Percentiles rank a stretch among this genome's conserved stretches.
These are phyloP conservation scores for Amanita muscaria DNA, from an alignment of 768 basidiomycete genomes.

Conservation along the genomic window DNA sequence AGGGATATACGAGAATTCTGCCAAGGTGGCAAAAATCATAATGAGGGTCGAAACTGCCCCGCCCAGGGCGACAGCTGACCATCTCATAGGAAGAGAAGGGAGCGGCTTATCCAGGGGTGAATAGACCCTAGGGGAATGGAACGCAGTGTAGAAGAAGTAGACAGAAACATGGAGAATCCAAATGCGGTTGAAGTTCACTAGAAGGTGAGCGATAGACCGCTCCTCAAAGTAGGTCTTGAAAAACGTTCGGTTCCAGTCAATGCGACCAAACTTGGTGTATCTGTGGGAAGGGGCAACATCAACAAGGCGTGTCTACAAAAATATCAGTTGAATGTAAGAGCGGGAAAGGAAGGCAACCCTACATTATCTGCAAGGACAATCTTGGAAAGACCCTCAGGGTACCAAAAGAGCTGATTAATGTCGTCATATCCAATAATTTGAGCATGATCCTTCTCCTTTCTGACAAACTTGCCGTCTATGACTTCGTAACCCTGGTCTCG, in stretches of 20 bases:
- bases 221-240: constrained; percentile 99
- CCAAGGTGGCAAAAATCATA: constrained; percentile 89
- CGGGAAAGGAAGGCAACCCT: constrained; percentile 18
- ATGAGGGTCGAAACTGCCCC: constrained; percentile 89
- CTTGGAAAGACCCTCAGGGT: constrained; percentile 92
- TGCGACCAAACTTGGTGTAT: constrained; percentile 83
- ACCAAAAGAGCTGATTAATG: constrained; percentile 99
- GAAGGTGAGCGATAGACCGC: constrained; percentile 83
- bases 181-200: constrained; percentile 98
- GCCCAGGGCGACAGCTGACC: constrained; percentile 93
- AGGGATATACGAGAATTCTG: constrained; percentile 95
- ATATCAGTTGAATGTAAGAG: constrained; percentile 8
- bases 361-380: constrained; percentile 88
- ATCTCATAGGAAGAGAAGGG: constrained; percentile 85
- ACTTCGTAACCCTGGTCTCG: constrained; percentile 97
- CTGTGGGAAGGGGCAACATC: constrained; percentile 89
- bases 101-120: constrained; percentile 53
- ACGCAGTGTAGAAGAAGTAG: constrained; percentile 98
- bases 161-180: constrained; percentile 94
- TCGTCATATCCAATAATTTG: constrained; percentile 99
- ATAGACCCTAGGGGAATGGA: constrained; percentile 90
- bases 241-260: constrained; percentile 93
- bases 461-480: constrained; percentile 88
- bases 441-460: constrained; percentile 90
- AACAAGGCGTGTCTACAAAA: constrained; percentile 72